Evolutionary conservation across 2,329 filamentous ascomycete genomes (phyloP), one percentile per base, ranked within the genome.

Genomic region (Eutypella sp.): DNA sequence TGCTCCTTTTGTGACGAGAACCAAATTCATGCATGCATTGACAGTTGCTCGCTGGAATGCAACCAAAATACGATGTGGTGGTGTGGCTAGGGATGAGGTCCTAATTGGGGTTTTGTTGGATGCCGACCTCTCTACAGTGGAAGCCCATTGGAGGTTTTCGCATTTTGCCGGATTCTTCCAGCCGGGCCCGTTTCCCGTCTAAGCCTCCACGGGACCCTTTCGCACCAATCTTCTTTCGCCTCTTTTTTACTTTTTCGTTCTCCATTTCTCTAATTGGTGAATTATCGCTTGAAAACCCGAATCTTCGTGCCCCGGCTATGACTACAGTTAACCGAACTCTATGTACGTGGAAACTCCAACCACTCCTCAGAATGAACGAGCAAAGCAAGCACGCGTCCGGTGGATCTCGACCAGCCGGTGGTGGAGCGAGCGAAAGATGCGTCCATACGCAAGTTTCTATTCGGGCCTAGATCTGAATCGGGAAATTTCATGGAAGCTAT

Each of bases 121-220:
- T n/a, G n/a, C n/a, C n/a, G n/a, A n/a, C n/a, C n/a, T n/a, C n/a
- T n/a, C n/a, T n/a, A n/a, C n/a, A 29, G 16, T n/a, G 29, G 5
- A 33, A 33, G 29, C 29, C 16, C 36, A 39, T 39, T 39, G 36
- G 36, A 39, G 36, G 36, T 15, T 19, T 24, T 39, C 36, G 36
- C 36, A 39, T 39, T 39, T 39, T 24, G 19, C 36, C 36, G 36
- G 36, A 39, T 39, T 39, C 36, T 22, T 39, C 36, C 36, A 39
- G 36, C n/a, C 8, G 5, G 5, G 15, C 15, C 4, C 31, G n/a
- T 34, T 34, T 34, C 31, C 31, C 15, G 31, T 3, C 5, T 9
- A 9, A 34, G n/a, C n/a, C n/a, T 11, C 13, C 29, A 33, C 4
- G 29, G 29, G 5, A n/a, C 25, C 25, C 16, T 33, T 33, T n/a